Base-by-base conservation (phyloP, 495 filamentous ascomycete species). In the Penicillium egyptiacum region DNA sequence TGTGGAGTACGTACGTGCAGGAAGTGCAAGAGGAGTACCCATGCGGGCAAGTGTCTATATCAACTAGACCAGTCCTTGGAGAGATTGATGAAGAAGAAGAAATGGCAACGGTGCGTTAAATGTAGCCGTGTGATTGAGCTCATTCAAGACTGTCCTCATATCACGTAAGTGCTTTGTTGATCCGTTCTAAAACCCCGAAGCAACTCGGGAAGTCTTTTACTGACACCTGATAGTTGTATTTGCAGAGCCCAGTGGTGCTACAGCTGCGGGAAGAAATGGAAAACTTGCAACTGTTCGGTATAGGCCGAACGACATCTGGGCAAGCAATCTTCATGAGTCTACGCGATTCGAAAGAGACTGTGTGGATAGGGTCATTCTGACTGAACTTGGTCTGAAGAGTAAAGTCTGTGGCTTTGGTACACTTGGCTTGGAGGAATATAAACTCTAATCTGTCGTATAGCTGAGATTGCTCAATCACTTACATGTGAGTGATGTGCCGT, bases 71-170 rank as follows among this genome's bases (percentile, higher is more conserved):
- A n/a, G 26, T 22, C 19, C 1, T 19, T 49, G 6, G n/a, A 33
- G 28, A 33, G 20, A 20, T 33, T 33, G 48, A n/a, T 28, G 44
- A 5, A 59, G 56, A 30, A 28, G 25, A n/a, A 74, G 60, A 4
- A 48, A 31, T 22, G 79, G 75, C 53, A 42, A 44, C 6, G 33
- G 17, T 26, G 78, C 68, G 28, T 12, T 25, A 14, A 10, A 5
- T 49, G 46, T 7, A 11, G 28, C 19, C 46, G n/a, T 30, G 26
- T 49, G n/a, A 31, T 49, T 33, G 46, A 49, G n/a, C 46, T 17
- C 2, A 7, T 1, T 7, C 7, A 11, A 1, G 46, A 28, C 26
- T 49, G 46, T 49, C 7, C 17, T 23, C 28, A 49, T 33, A 50
- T 50, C 19, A 50, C 19, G 48, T 37, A 37, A 50, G 47, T 37